Base-by-base conservation (phyloP, 2,329 filamentous ascomycete species). In the Myriosclerotinia scirpicola region DNA sequence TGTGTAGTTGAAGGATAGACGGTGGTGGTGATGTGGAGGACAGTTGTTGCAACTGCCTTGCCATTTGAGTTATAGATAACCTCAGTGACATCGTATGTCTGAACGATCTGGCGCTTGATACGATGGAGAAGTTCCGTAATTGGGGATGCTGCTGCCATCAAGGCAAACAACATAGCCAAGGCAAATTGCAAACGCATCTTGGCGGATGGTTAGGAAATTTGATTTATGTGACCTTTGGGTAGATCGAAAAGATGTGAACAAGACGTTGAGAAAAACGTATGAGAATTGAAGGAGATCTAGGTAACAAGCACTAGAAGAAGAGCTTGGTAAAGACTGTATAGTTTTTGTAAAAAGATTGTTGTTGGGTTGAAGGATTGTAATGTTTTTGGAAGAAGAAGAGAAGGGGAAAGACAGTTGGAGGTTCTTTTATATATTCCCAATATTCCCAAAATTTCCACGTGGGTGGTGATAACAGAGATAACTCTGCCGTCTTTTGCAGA, bases 141-240 rank as follows among this genome's bases (percentile, higher is more conserved):
- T 38, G 64, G 64, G 7, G 64, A 66, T 36, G 64, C 64, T 36
- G 64, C 44, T 48, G 42, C 64, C 46, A 46, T 60, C 36, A 52
- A 54, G 55, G 64, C 55, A 26, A 66, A 61, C 14, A 66, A 46
- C 38, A 54, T 44, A 20, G 55, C 22, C 17, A 66, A 34, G 17
- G 52, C 46, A 61, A 66, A n/a, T 61, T 61, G 55, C 46, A 66
- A 38, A 40, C 48, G 64, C 64, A 66, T 66, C 20, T 66, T 61
- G 64, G 22, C 11, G 36, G 36, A 44, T 63, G 17, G 5, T 62
- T 1, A 26, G 14, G 22, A 38, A 42, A 15, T 20, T 54, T 40
- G 34, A 38, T 48, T 42, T 62, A 50, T 54, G 14, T 34, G 22
- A 54, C 15, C 54, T 12, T 61, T 34, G 30, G 58, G 30, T 26